phyloP scores from a whole-genome alignment of 1,284 basidiomycete species.

The Ganoderma meredithae region DNA sequence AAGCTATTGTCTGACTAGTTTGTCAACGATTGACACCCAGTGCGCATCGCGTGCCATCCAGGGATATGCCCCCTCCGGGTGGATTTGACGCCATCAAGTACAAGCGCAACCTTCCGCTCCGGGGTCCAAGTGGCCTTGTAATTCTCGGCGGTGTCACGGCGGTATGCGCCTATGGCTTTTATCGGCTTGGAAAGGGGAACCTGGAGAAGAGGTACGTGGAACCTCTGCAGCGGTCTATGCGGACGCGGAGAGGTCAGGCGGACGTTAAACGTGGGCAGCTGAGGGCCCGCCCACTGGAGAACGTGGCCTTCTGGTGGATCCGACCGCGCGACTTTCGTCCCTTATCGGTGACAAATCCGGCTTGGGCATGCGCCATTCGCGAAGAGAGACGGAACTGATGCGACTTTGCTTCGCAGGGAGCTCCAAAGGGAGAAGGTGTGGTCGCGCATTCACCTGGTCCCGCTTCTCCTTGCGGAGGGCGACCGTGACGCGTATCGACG shows the following conservation, averaged over 20 bases:
- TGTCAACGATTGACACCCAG: constrained; percentile 25
- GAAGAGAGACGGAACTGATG: constrained; percentile 36
- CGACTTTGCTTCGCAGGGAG: constrained; percentile 68
- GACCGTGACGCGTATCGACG: constrained; percentile 92
- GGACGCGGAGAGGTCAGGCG: constrained; percentile 56
- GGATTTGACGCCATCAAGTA: constrained; percentile 95
- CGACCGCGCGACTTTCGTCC: constrained; percentile 58
- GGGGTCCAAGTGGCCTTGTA: constrained; percentile 88
- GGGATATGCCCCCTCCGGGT: constrained; percentile 95
- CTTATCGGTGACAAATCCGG: constrained; percentile 50
- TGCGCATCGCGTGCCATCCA: constrained; percentile 45
- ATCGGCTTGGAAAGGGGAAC: constrained; percentile 89
- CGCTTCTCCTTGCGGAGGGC: constrained; percentile 90
- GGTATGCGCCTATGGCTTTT: constrained; percentile 94
- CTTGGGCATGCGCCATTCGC: constrained; percentile 30
- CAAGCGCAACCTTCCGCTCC: constrained; percentile 94
- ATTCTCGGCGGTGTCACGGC: constrained; percentile 88
- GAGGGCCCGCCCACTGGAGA: constrained; percentile 61
- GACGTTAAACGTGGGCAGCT: constrained; percentile 65
- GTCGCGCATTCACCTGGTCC: constrained; percentile 96
- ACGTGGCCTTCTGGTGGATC: constrained; percentile 70
- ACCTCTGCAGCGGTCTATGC: constrained; percentile 28
- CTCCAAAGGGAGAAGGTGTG: constrained; percentile 93
- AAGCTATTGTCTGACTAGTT: constrained; percentile 35
- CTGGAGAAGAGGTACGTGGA: constrained; percentile 87